These are phyloP conservation scores for Saturnispora diversa DNA, from an alignment of 805 yeast genomes.

Conservation along the genomic window DNA sequence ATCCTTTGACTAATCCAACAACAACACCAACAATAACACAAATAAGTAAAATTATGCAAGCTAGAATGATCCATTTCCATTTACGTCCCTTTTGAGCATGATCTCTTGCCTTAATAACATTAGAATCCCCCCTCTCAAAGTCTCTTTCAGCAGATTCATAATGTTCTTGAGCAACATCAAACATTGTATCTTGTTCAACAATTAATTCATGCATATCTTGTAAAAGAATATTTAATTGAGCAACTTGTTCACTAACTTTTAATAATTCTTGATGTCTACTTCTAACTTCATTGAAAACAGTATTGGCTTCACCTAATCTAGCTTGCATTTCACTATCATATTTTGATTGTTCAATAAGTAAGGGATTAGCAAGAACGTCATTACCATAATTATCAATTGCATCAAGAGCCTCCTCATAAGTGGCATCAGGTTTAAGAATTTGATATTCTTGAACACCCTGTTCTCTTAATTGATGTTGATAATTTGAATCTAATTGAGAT, in stretches of 20 bases:
- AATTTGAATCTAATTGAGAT: constrained; percentile 71
- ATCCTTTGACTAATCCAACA: constrained; percentile 39
- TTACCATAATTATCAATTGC: constrained; percentile 75
- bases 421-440: constrained; percentile 71
- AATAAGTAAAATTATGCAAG: constrained; percentile 42
- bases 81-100: constrained; percentile 79
- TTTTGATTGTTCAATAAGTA: constrained; percentile 39
- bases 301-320: constrained; percentile 77
- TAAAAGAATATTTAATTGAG: constrained; percentile 83
- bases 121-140: constrained; percentile 85
- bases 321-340: constrained; percentile 26
- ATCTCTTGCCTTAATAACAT: constrained; percentile 74
- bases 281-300: constrained; percentile 86
- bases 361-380: constrained; percentile 87
- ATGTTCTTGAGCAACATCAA: constrained; percentile 69
- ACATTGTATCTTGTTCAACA: constrained; percentile 80
- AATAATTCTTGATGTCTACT: constrained; percentile 83
- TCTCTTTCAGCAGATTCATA: constrained; percentile 73
- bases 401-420: constrained; percentile 70
- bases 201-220: constrained; percentile 91
- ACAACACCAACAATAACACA: constrained; percentile 40
- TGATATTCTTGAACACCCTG: constrained; percentile 79
- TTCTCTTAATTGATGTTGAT: constrained; percentile 45
- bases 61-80: constrained; percentile 74
- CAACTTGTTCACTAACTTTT: constrained; percentile 85